Evolutionary conservation across 805 yeast genomes (phyloP).

Genomic region (Metschnikowia cerradonensis): DNA sequence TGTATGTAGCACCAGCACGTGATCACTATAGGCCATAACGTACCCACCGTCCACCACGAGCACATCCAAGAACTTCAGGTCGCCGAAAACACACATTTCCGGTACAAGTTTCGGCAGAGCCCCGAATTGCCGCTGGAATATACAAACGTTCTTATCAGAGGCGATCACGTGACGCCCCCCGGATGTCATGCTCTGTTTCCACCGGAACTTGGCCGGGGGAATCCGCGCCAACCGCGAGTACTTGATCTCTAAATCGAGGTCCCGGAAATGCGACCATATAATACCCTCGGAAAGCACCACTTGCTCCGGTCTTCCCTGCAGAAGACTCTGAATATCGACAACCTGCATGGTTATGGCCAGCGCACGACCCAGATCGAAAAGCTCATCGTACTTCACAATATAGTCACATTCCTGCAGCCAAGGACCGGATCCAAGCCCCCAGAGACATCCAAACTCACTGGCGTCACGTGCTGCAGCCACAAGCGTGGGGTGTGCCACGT

Average conservation of each 20-base stretch:
- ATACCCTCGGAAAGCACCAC: neutral
- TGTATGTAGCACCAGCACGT: slow-evolving; percentile 9
- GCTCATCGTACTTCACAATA: neutral
- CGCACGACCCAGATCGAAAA: slow-evolving; percentile 1
- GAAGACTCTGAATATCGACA: neutral
- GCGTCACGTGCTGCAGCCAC: neutral
- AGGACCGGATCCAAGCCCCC: neutral
- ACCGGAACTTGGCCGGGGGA: slow-evolving; percentile 4
- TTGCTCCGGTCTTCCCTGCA: neutral
- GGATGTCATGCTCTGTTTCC: slow-evolving; percentile 4
- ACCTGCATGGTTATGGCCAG: neutral
- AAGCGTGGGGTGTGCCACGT: neutral
- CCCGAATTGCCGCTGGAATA: neutral
- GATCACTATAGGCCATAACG: slow-evolving; percentile 12
- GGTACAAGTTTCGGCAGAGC: neutral
- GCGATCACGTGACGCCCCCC: slow-evolving; percentile 10
- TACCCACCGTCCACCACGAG: neutral
- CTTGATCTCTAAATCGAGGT: slow-evolving; percentile 2
- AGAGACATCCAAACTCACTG: neutral
- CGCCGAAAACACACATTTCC: slow-evolving; percentile 3
- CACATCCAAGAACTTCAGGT: slow-evolving; percentile 9
- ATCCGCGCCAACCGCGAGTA: slow-evolving; percentile 3
- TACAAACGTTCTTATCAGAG: slow-evolving; percentile 9
- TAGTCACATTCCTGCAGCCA: neutral
- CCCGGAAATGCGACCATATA: slow-evolving; percentile 4